phyloP scores from a whole-genome alignment of 129 eudicot genomes.

The Helianthus annuus region HanXRQr2.0-SUNRISE NC_035433.2:66958005-66958504 shows the following conservation, averaged over 20 bases:
- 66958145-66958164: no score
- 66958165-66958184: no score
- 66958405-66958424: not conserved
- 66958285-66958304: conserved; percentile 21
- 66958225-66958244: not conserved
- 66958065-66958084: no score
- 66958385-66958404: not conserved
- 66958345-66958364: conserved; percentile 25
- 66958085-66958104: no score
- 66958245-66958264: not conserved
- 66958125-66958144: no score
- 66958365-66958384: conserved; percentile 49
- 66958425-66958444: not conserved
- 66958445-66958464: not conserved
- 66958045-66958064: no score
- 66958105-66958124: no score
- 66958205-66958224: no score
- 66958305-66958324: conserved; percentile 40
- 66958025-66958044: no score
- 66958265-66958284: not conserved
- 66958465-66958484: not conserved
- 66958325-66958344: conserved; percentile 33
- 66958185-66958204: no score
- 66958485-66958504: no score
- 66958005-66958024: no score